Base-by-base conservation (phyloP, 148 eudicot species). In the Silene conica region DNA sequence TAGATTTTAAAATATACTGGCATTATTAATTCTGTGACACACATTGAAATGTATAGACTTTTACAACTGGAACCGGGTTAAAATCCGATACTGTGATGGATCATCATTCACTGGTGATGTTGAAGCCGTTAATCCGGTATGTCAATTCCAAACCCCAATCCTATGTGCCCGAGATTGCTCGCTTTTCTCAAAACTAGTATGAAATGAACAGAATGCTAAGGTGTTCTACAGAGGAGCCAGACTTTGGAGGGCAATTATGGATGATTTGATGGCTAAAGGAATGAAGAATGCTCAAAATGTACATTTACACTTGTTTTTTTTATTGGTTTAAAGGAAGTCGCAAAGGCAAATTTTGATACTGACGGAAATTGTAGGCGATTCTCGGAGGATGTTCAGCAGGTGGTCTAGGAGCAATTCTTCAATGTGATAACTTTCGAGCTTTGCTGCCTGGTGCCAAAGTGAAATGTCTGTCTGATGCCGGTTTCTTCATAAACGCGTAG, bases 321-420 rank as follows among this genome's bases (percentile, higher is more conserved):
- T 34, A 0, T 34, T 3, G 5, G 41, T 3, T 0, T 34, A 34
- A 3, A 34, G 41, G 41, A 3, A 34, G 41, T 3, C 41, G 4
- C 41, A 34, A 34, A 34, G 41, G 5, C 41, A 3, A 34, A 34
- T 34, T 3, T 34, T 0, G 41, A 34, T 34, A 34, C 4, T 34
- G 6, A 34, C 41, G 41, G 41, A 41, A 67, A 50, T 58, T 58
- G 22, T 80, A 88, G 91, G 89, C 94, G 52, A 78, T 96, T 69
- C 86, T 90, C 19, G 85, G 87, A 18, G 99, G 99, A 72, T 92
- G 97, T 78, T 96, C 99, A 43, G 99, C 99, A 31, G 99, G 99
- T 76, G 99, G 99, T 52, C 73, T 92, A 67, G 81, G 97, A 67
- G 85, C 90, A 20, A 92, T 96, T 74, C 76, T 92, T 68, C 92